Base-by-base conservation (phyloP, 805 yeast species). In the Pichia sporocuriosa region DNA sequence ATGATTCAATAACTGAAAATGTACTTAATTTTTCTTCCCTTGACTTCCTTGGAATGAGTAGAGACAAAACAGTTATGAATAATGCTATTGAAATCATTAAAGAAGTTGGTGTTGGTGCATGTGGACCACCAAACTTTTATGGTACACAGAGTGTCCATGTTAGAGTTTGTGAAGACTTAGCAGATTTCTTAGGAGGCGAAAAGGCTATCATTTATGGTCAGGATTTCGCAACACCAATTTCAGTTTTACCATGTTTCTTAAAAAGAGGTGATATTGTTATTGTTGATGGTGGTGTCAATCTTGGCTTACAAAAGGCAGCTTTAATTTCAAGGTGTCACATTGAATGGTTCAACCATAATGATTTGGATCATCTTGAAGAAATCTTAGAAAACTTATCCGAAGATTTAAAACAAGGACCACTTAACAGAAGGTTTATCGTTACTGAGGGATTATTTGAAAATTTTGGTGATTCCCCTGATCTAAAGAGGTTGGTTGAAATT, bases 121-220 rank as follows among this genome's bases (percentile, higher is more conserved):
- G 98, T 69, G 96, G 97, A 31, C 97, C 98, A 5, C 95, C 97
- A 32, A 95, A 95, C 43, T 93, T 93, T 56, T 93, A 89, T 61
- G 98, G 98, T 47, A 84, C 88, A 46, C 96, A 88, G 63, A 96
- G 88, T 58, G 87, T 81, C 33, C 98, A 93, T 58, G 80, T 79
- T 42, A 72, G 81, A 53, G 69, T 85, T 43, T 95, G 88, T 59
- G 78, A 77, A 53, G 83, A 79, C 47, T 63, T 93, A 45, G 79
- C 96, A 11, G 59, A 68, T 25, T 90, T 79, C 56, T 76, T 90
- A 50, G 87, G 83, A 21, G 74, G 86, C 3, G 95, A 85, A 49
- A 73, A 73, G 42, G 79, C 87, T 36, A 85, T 93, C 42, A 66
- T 90, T 33, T 93, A 93, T 58, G 95, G 97, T 34, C 98, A 93